These are phyloP conservation scores for Cadophora malorum DNA, from an alignment of 2,329 filamentous ascomycete genomes.

Conservation along the genomic window DNA sequence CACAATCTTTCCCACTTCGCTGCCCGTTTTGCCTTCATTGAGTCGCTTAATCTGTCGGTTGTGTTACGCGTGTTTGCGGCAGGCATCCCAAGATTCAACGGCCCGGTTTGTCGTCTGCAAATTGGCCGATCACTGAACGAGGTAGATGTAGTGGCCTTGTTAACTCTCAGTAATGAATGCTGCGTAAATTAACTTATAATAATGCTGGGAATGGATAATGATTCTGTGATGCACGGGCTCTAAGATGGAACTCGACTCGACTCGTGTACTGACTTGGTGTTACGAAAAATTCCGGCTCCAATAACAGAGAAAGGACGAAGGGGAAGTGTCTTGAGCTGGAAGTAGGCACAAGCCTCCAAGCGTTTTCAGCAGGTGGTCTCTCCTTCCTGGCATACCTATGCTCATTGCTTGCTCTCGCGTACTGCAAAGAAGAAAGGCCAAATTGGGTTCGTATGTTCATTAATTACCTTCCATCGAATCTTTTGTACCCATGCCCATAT, in stretches of 20 bases:
- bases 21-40: not conserved
- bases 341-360: not conserved
- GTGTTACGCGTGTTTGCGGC: not conserved
- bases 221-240: not conserved
- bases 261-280: not conserved
- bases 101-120: not conserved
- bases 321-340: not conserved
- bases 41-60: not conserved
- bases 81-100: not conserved
- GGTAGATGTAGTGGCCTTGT: not conserved
- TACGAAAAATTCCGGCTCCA: not conserved
- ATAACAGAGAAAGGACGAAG: not conserved
- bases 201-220: conserved; percentile 1
- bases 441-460: conserved; percentile 3
- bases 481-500: not conserved
- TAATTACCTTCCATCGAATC: not conserved
- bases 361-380: not conserved
- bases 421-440: not conserved
- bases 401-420: not conserved
- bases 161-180: not conserved
- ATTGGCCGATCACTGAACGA: not conserved
- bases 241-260: not conserved
- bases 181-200: not conserved
- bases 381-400: not conserved
- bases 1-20: not conserved